Base-by-base conservation (phyloP, 148 eudicot genomes). In the Camellia granthamiana region DNA sequence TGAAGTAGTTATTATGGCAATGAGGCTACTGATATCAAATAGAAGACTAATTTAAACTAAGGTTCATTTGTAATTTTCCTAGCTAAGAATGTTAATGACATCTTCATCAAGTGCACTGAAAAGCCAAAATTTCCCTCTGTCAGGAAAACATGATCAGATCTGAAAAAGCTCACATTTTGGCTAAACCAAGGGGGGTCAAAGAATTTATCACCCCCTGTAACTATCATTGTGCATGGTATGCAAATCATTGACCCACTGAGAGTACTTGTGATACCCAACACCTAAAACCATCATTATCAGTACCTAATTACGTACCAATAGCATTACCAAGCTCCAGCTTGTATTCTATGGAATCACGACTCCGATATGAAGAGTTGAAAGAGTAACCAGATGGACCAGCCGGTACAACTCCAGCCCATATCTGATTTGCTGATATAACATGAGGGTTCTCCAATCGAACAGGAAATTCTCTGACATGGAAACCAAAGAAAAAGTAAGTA, bases 381-480 rank as follows among this genome's bases (percentile, higher is more conserved):
- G 92, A 74, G 85, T 84, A 86, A 76, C 95, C 93, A 82, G 99
- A 96, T 85, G 99, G 99, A 74, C 99, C 99, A 78, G 72, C 84
- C 61, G 98, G 88, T 60, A 91, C 90, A 78, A 90, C 95, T 61
- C 99, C 99, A 65, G 97, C 89, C 98, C 98, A 96, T 78, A 96
- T 91, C 87, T 96, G 99, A 86, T 89, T 84, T 72, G 84, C 89
- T 67, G 97, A 89, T 89, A 96, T 96, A 79, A 96, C 98, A 84
- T 96, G 99, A 84, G 99, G 99, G 78, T 96, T 96, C 90, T 96
- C 99, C 81, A 94, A 83, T 44, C 95, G 95, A 70, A 96, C 75
- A 18, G 99, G 98, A 80, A 96, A 96, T 51, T 92, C 93, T 84
- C 99, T 96, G 82, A 67, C 42, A 82, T 66, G 49, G 52, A 21